Percentiles rank a stretch among this genome's conserved stretches.
Evolutionary conservation across 2,329 filamentous ascomycete species (phyloP).

Genomic region (Fusarium phyllophilum): DNA sequence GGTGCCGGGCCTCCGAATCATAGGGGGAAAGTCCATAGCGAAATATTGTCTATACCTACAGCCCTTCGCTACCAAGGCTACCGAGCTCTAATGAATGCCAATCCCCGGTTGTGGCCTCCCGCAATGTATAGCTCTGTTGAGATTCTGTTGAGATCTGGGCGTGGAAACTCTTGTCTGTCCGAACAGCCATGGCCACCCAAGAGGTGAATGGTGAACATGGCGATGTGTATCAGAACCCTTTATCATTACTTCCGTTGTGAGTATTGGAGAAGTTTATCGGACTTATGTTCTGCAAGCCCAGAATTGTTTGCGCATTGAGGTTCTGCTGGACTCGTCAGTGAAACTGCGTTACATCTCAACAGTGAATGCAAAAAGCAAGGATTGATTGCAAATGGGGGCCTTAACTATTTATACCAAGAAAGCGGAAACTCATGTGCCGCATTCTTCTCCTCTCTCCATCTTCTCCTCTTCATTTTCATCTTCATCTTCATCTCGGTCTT

Average conservation of each 20-base stretch:
- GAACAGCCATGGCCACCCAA: not conserved
- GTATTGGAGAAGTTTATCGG: too few relatives aligned
- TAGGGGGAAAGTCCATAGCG: not conserved
- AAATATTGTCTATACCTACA: not conserved
- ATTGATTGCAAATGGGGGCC: not conserved
- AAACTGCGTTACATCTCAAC: not conserved
- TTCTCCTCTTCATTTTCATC: not conserved
- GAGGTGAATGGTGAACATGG: not conserved
- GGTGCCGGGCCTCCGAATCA: not conserved
- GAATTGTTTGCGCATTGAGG: not conserved
- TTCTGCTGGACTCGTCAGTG: not conserved
- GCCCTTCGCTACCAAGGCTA: not conserved
- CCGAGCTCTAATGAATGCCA: too few relatives aligned
- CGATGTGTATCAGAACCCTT: not conserved
- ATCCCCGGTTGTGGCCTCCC: not conserved
- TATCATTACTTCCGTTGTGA: not conserved
- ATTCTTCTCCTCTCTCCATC: not conserved
- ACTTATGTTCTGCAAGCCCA: not conserved
- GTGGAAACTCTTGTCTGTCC: not conserved
- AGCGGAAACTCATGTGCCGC: not conserved
- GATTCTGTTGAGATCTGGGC: not conserved
- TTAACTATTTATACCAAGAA: not conserved
- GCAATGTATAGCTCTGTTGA: not conserved
- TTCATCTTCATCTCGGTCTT: not conserved
- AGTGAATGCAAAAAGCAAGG: constrained; percentile 5